phyloP scores from a whole-genome alignment of 1,139 yeast species.

The Saccharomyces hybrid region DNA sequence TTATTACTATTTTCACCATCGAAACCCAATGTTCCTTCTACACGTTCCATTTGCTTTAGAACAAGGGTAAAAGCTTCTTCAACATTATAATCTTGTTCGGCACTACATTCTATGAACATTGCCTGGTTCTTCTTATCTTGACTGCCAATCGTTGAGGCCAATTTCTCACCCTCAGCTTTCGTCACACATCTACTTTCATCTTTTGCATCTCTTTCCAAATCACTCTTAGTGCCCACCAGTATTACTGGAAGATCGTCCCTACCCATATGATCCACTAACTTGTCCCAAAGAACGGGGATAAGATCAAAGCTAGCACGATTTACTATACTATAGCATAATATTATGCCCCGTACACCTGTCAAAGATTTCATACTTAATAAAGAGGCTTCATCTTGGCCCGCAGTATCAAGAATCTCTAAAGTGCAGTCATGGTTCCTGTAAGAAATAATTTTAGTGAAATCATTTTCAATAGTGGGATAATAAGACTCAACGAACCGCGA shows the following conservation, averaged over 20 bases:
- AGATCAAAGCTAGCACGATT: constrained; percentile 74
- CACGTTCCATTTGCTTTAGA: constrained; percentile 48
- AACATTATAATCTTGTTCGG: constrained; percentile 60
- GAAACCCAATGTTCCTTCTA: not conserved
- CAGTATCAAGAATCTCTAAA: constrained; percentile 83
- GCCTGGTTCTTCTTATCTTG: constrained; percentile 44
- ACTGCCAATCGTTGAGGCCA: constrained; percentile 37
- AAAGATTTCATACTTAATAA: constrained; percentile 76
- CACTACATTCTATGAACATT: constrained; percentile 75
- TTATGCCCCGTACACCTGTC: constrained; percentile 79
- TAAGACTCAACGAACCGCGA: constrained; percentile 83
- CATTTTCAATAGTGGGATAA: constrained; percentile 90
- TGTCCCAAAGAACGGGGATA: constrained; percentile 71
- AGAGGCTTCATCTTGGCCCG: constrained; percentile 90
- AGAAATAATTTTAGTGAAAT: constrained; percentile 64
- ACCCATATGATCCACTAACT: constrained; percentile 63
- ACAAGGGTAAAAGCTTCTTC: constrained; percentile 57
- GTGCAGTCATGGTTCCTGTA: constrained; percentile 72
- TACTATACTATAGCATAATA: constrained; percentile 75
- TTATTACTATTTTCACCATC: constrained; percentile 3
- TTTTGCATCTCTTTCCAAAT: constrained; percentile 38
- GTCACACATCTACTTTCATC: constrained; percentile 53
- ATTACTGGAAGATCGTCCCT: constrained; percentile 70
- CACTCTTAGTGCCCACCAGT: constrained; percentile 78
- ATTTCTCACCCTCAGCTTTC: constrained; percentile 51